phyloP scores from a whole-genome alignment of 2,329 filamentous ascomycete species.

The Aspergillus sp. region DNA sequence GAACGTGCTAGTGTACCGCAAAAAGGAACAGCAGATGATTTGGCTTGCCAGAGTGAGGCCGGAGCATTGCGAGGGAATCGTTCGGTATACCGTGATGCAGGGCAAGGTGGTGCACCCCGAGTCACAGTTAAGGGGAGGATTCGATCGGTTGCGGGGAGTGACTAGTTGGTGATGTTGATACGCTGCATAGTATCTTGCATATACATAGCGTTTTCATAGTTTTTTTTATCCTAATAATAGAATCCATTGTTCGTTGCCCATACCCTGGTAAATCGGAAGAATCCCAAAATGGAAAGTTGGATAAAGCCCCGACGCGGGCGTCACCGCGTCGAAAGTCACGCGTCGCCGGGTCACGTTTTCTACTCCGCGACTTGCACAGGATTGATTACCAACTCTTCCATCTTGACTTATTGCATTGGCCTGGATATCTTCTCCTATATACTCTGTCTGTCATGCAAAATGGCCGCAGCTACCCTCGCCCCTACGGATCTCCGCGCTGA shows the following conservation, averaged over 20 bases:
- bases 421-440: background rate
- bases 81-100: constrained; percentile 75
- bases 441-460: constrained; percentile 16
- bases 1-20: constrained; percentile 81
- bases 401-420: too few relatives aligned
- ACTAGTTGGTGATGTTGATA: constrained; percentile 50
- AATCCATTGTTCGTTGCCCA: background rate
- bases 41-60: constrained; percentile 84
- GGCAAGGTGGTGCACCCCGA: constrained; percentile 87
- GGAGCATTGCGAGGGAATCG: constrained; percentile 81
- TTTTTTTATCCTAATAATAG: background rate
- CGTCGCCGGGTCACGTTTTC: background rate
- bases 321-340: background rate
- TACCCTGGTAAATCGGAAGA: background rate
- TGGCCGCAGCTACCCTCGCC: constrained; percentile 21
- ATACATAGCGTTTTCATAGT: background rate
- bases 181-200: background rate
- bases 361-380: background rate
- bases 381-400: too few relatives aligned
- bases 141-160: constrained; percentile 66
- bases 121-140: constrained; percentile 73
- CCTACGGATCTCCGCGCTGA: constrained; percentile 31
- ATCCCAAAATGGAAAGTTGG: background rate
- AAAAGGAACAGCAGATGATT: constrained; percentile 47
- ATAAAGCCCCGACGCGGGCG: background rate